Percentiles rank a stretch among this genome's conserved stretches.
phyloP scores from a whole-genome alignment of 2,329 filamentous ascomycete species.

The Neofusicoccum sp. region DNA sequence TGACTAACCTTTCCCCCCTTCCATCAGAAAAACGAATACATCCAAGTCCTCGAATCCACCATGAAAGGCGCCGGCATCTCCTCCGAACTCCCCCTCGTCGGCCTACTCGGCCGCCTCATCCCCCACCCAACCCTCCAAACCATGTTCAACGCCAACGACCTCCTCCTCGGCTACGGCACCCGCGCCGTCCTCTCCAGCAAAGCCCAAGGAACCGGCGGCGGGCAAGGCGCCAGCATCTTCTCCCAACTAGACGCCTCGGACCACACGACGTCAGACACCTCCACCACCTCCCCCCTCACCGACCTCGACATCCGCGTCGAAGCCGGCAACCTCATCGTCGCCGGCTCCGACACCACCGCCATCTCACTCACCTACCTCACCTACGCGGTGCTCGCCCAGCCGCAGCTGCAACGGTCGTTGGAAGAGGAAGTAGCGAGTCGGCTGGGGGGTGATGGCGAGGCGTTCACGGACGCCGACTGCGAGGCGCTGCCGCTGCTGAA shows the following conservation, averaged over 20 bases:
- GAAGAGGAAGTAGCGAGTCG: constrained; percentile 26
- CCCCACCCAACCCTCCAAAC: constrained; percentile 31
- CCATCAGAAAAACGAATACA: constrained; percentile 33
- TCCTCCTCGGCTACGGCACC: constrained; percentile 30
- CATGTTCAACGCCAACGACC: constrained; percentile 36
- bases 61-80: constrained; percentile 37
- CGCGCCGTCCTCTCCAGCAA: constrained; percentile 32
- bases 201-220: constrained; percentile 24
- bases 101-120: constrained; percentile 30
- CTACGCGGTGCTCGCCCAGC: constrained; percentile 31
- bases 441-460: constrained; percentile 1
- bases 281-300: constrained; percentile 30
- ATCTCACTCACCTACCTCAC: constrained; percentile 35
- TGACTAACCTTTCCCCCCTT: not conserved
- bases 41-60: constrained; percentile 36
- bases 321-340: constrained; percentile 35
- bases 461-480: constrained; percentile 27
- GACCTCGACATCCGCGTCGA: constrained; percentile 35
- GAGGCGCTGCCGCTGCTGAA: constrained; percentile 31
- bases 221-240: constrained; percentile 32
- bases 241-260: constrained; percentile 33
- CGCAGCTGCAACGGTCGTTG: constrained; percentile 23
- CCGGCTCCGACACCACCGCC: constrained; percentile 36
- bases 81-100: constrained; percentile 36
- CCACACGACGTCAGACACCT: constrained; percentile 29